phyloP scores from a whole-genome alignment of 768 basidiomycete species.

The Lentinula raphanica region DNA sequence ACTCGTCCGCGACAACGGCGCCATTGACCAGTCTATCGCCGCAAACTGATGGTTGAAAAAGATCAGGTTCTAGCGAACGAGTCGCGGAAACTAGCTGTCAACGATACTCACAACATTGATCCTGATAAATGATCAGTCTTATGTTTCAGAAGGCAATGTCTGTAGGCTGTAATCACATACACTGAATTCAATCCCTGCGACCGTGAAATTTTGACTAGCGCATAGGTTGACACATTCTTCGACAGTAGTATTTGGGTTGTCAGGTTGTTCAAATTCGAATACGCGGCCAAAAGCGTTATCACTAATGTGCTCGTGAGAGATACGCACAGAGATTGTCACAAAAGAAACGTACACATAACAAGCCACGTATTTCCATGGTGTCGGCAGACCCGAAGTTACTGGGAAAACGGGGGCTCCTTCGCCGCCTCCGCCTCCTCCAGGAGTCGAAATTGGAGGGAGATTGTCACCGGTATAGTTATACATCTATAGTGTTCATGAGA shows the following conservation, averaged over 20 bases:
- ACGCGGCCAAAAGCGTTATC: conserved; percentile 66
- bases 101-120: conserved; percentile 40
- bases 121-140: conserved; percentile 12
- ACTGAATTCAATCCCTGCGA: conserved; percentile 69
- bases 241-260: conserved; percentile 41
- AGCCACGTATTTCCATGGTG: conserved; percentile 52
- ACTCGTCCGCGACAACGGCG: conserved; percentile 42
- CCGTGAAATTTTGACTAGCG: conserved; percentile 44
- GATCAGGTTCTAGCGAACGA: not conserved
- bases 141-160: not conserved
- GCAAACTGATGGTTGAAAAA: conserved; percentile 49
- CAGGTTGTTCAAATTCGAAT: conserved; percentile 39
- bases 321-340: not conserved
- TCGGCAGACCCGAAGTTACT: conserved; percentile 48
- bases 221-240: conserved; percentile 62
- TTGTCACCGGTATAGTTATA: conserved; percentile 66
- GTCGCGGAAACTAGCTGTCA: not conserved
- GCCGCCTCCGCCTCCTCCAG: conserved; percentile 27
- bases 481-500: conserved; percentile 15
- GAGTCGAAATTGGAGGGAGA: conserved; percentile 29
- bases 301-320: conserved; percentile 18
- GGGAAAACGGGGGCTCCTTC: conserved; percentile 32
- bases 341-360: conserved; percentile 58
- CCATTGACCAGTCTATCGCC: conserved; percentile 61
- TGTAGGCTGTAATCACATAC: conserved; percentile 29